Evolutionary conservation across 1,139 yeast species (phyloP).

Genomic region (Meyerozyma athensensis): DNA sequence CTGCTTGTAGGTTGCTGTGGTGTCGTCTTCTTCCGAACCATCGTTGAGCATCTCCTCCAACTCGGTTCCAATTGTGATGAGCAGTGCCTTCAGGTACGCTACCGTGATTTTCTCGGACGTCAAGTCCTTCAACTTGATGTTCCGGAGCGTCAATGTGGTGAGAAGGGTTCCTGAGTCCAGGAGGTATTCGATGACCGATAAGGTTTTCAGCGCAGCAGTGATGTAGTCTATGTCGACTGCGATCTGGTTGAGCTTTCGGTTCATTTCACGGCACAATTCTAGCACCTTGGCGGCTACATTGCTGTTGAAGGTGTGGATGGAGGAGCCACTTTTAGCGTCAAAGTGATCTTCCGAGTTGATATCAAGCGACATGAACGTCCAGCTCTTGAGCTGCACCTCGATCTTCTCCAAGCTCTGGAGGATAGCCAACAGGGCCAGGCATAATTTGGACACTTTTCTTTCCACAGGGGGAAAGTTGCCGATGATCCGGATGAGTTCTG

Average conservation of each 20-base stretch:
- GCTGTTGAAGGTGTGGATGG: constrained; percentile 40
- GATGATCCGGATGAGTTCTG: constrained; percentile 37
- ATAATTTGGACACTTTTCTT: constrained; percentile 44
- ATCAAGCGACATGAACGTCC: constrained; percentile 57
- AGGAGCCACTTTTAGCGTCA: constrained; percentile 16
- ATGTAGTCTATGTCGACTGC: constrained; percentile 43
- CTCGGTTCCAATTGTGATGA: constrained; percentile 52
- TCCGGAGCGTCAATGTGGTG: constrained; percentile 46
- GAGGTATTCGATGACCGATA: constrained; percentile 45
- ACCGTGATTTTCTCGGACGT: constrained; percentile 48
- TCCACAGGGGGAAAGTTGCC: constrained; percentile 42
- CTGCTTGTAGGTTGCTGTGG: constrained; percentile 44
- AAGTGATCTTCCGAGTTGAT: constrained; percentile 43
- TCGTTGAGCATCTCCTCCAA: constrained; percentile 40
- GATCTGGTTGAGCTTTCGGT: constrained; percentile 36
- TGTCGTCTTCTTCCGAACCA: constrained; percentile 21
- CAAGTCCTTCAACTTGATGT: constrained; percentile 44
- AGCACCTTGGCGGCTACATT: constrained; percentile 47
- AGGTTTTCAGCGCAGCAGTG: constrained; percentile 35
- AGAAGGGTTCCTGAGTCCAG: constrained; percentile 56
- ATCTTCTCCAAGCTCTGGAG: constrained; percentile 48
- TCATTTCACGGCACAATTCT: constrained; percentile 43
- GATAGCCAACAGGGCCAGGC: constrained; percentile 45
- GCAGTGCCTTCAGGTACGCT: constrained; percentile 51
- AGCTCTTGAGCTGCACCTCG: constrained; percentile 43